phyloP scores from a whole-genome alignment of 192 early-diverging fungal genomes.

The Jimgerdemannia flammicorona region DNA sequence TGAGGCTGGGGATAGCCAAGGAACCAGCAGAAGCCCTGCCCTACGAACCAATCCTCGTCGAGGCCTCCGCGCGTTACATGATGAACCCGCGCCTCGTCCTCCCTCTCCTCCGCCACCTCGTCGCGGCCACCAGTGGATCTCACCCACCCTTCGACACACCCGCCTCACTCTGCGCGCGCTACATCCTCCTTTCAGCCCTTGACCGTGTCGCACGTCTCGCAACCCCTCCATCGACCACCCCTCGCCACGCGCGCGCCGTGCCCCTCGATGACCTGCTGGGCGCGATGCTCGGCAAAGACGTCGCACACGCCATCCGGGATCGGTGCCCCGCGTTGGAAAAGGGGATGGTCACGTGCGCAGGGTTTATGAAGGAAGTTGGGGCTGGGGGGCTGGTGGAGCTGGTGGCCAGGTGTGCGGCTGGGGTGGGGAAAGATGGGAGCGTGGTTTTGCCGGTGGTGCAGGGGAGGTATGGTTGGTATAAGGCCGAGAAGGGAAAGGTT shows the following conservation, averaged over 20 bases:
- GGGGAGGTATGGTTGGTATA: too few species aligned
- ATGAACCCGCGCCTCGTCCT: not conserved
- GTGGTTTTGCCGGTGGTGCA: too few species aligned
- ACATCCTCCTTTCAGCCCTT: not conserved
- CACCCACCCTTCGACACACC: not conserved
- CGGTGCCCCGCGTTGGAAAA: too few species aligned
- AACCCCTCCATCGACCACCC: not conserved
- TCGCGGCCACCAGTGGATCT: not conserved
- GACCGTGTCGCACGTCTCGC: not conserved
- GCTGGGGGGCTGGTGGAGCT: too few species aligned
- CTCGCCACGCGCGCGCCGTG: not conserved
- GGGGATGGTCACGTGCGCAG: too few species aligned
- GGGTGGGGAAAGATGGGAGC: too few species aligned
- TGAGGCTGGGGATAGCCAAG: not conserved
- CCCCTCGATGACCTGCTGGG: not conserved
- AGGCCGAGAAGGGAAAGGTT: too few species aligned
- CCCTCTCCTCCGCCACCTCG: not conserved
- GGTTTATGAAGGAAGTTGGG: too few species aligned
- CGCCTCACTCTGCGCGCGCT: not conserved
- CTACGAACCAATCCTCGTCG: not conserved
- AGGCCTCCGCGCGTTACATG: not conserved
- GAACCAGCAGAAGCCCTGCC: too few species aligned
- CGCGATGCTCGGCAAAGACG: too few species aligned
- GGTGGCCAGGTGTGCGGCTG: too few species aligned
- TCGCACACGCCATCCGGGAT: too few species aligned